phyloP scores from a whole-genome alignment of 148 eudicot genomes.

The Agrostemma githago region DNA sequence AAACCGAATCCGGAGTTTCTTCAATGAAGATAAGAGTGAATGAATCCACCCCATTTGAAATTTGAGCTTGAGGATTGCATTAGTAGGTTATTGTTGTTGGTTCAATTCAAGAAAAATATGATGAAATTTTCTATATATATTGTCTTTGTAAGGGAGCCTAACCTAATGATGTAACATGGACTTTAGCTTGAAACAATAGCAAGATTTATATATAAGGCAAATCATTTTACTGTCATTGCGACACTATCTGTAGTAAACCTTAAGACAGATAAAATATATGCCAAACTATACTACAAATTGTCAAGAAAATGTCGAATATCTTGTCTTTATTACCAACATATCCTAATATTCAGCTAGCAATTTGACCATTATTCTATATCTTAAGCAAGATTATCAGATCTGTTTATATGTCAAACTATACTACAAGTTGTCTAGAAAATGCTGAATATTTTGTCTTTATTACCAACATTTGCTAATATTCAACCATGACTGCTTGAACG shows the following conservation, averaged over 20 bases:
- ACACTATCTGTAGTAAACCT: no score
- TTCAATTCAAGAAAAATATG: conserved; percentile 24
- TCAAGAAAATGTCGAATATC: background rate
- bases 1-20: conserved; percentile 42
- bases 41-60: conserved; percentile 47
- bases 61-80: background rate
- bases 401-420: no score
- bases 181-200: conserved; percentile 24
- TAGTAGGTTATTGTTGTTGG: conserved; percentile 2
- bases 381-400: no score
- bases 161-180: background rate
- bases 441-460: no score
- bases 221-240: no score
- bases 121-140: conserved; percentile 31
- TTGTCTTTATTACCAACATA: background rate
- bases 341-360: background rate
- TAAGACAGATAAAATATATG: no score
- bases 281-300: background rate
- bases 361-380: no score
- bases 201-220: background rate
- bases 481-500: no score
- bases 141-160: background rate
- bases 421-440: no score
- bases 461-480: no score
- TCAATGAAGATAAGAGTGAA: conserved; percentile 46